Conservation (phyloP, 257 asterid species). For the Buddleja alternifolia region DNA sequence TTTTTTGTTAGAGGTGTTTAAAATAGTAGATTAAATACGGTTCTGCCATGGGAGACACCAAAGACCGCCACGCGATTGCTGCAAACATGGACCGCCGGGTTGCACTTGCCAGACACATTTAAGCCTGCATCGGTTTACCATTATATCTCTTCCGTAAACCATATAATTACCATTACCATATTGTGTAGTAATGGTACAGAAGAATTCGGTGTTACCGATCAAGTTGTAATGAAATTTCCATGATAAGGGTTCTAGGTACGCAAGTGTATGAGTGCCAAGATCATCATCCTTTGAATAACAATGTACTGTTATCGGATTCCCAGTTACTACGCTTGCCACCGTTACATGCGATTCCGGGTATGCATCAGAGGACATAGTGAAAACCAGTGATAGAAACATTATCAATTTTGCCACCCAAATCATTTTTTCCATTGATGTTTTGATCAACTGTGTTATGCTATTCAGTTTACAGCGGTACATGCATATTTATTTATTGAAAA, state of each 20-base stretch:
- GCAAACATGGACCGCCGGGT: conserved; percentile 16
- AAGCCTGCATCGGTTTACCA: conserved; percentile 16
- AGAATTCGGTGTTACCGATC: neutral
- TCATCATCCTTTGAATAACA: conserved; percentile 23
- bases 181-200: conserved; percentile 7
- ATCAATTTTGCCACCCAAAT: neutral
- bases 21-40: no score
- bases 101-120: conserved; percentile 26
- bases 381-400: neutral
- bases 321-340: neutral
- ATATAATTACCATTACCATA: conserved; percentile 2
- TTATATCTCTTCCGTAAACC: neutral
- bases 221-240: conserved; percentile 13
- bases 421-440: neutral
- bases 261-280: conserved; percentile 13
- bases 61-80: conserved; percentile 4
- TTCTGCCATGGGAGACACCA: conserved; percentile 28
- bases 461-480: neutral
- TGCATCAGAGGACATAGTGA: neutral
- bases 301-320: neutral
- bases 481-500: neutral
- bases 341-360: neutral
- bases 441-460: neutral
- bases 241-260: neutral
- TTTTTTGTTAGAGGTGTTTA: no score